These are phyloP conservation scores for Gigaspora rosea DNA, from an alignment of 192 early-diverging fungal genomes.

Conservation along the genomic window DNA sequence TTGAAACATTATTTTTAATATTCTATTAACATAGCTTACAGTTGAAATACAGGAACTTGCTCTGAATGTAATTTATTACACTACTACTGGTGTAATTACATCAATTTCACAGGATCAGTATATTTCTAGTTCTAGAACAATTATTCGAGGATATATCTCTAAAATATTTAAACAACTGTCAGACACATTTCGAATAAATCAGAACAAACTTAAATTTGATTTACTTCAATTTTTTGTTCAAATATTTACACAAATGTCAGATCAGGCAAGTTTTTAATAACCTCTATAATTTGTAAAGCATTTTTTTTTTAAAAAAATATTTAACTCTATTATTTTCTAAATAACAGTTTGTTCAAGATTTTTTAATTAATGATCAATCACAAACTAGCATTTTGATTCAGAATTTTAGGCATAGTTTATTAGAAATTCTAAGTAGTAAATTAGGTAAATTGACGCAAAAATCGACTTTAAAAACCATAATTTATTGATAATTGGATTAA, in stretches of 20 bases:
- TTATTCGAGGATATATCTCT: not conserved
- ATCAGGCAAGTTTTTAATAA: conserved; percentile 20
- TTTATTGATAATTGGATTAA: not conserved
- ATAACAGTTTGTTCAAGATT: not conserved
- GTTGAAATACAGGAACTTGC: conserved; percentile 35
- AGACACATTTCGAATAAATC: conserved; percentile 29
- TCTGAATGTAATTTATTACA: conserved; percentile 21
- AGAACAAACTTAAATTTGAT: conserved; percentile 42
- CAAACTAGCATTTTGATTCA: conserved; percentile 15
- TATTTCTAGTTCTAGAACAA: not conserved
- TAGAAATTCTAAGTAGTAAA: conserved; percentile 44
- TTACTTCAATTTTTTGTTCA: conserved; percentile 37
- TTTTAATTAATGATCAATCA: not conserved
- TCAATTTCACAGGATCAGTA: not conserved
- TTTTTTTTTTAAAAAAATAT: not conserved
- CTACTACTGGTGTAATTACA: conserved; percentile 22
- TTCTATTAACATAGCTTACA: conserved; percentile 6
- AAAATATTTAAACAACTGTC: conserved; percentile 35
- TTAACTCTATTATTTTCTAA: conserved; percentile 4
- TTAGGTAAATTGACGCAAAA: conserved; percentile 26
- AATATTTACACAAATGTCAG: conserved; percentile 29
- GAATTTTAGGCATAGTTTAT: conserved; percentile 36
- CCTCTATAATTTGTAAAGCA: not conserved
- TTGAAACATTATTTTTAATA: not conserved
- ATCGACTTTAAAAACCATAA: not conserved